Base-by-base conservation (phyloP, 192 early-diverging fungal species). In the Coemansia sp. region DNA sequence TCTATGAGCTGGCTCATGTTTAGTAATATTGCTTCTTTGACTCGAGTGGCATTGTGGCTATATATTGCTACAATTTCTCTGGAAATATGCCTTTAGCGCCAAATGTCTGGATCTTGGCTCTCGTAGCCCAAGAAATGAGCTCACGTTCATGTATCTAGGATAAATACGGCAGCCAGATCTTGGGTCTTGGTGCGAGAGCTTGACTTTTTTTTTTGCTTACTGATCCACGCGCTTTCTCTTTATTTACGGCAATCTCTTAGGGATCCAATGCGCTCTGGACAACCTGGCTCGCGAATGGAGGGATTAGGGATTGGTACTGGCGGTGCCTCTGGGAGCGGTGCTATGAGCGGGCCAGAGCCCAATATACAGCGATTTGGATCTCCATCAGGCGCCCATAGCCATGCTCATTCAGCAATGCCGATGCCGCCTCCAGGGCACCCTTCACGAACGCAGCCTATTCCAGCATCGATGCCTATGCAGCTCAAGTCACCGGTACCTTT, bases 361-460 rank as follows among this genome's bases (percentile, higher is more conserved):
- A 38, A 21, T 33, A 36, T 40, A 21, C 33, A 58, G 18, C 66
- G 59, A 9, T 68, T 61, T 46, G 60, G 59, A 33, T 60, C 71
- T 14, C 63, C 56, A 21, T 28, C 62, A 60, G 60, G 66, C 9
- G 35, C 43, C 35, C 64, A 65, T 42, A 48, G 55, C 26, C 56
- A 58, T 36, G 56, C n/a, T 0, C 56, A 53, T 11, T 67, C 77
- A 23, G 71, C 76, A 11, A 79, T 79, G 62, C 67, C 71, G 2
- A 45, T 71, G 60, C 71, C 71, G 5, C 63, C 66, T 38, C 56
- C 59, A 0, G 48, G 51, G 34, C 77, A 71, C 21, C 42, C 46
- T 40, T 16, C 55, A 26, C 76, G 67, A 9, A 46, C 50, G 35
- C 63, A 57, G 34, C 48, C 59, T 9, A 62, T 46, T 7, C 57